A percentile compares a stretch with the other conserved stretches of the same genome.
phyloP scores from a whole-genome alignment of 2,329 filamentous ascomycete species.

The Hirsutella thompsonii region DNA sequence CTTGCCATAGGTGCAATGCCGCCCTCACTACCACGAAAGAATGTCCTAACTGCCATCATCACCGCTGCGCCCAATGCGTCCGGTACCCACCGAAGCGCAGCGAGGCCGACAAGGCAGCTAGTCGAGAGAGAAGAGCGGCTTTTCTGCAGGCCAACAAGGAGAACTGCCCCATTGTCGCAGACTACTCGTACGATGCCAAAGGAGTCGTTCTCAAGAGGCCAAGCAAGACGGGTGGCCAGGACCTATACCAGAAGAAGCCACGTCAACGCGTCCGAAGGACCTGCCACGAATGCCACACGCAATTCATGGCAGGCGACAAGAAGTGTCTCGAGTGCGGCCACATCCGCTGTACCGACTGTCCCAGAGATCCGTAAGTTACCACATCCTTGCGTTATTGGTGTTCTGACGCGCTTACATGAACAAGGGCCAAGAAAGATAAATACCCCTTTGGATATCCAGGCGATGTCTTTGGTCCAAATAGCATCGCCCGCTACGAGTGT shows the following conservation, averaged over 20 bases:
- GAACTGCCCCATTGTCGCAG: constrained; percentile 38
- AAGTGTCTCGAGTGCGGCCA: constrained; percentile 59
- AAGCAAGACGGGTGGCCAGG: constrained; percentile 53
- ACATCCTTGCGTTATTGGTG: neutral
- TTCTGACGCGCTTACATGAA: constrained; percentile 2
- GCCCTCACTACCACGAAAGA: constrained; percentile 61
- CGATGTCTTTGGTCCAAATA: constrained; percentile 41
- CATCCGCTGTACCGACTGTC: constrained; percentile 66
- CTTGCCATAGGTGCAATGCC: constrained; percentile 70
- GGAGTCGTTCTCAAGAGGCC: constrained; percentile 47
- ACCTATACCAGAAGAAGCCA: constrained; percentile 58
- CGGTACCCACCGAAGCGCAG: constrained; percentile 57
- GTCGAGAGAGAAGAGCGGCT: constrained; percentile 35
- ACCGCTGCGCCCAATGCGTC: constrained; percentile 67
- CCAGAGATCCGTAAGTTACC: constrained; percentile 63
- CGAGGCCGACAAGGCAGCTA: constrained; percentile 39
- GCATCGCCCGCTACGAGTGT: constrained; percentile 44
- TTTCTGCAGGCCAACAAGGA: constrained; percentile 42
- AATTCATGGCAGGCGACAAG: constrained; percentile 48
- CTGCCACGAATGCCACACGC: constrained; percentile 60
- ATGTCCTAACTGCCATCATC: constrained; percentile 67
- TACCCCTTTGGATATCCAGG: constrained; percentile 60
- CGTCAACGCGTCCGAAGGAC: constrained; percentile 61
- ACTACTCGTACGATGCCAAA: constrained; percentile 31
- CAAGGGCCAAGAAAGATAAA: constrained; percentile 54